A percentile compares a stretch with the other conserved stretches of the same genome.
phyloP scores from a whole-genome alignment of 805 yeast genomes.

The Ogataea polymorpha region DNA sequence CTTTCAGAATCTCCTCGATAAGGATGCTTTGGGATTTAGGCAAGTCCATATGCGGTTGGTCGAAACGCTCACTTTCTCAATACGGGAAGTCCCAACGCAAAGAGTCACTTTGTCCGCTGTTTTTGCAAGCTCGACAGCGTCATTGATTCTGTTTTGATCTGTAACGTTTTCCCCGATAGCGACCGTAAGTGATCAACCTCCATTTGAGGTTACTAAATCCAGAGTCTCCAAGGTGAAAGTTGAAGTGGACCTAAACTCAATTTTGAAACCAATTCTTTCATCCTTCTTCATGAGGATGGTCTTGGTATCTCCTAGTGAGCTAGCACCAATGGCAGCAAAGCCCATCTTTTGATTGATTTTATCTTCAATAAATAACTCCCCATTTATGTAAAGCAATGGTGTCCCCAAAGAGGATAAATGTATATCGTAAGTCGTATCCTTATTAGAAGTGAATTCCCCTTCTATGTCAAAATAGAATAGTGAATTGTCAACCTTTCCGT shows the following conservation, averaged over 20 bases:
- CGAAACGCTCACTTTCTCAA: conserved; percentile 62
- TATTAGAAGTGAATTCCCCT: conserved; percentile 38
- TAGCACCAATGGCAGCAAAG: conserved; percentile 39
- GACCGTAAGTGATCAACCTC: conserved; percentile 33
- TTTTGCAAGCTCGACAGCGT: conserved; percentile 49
- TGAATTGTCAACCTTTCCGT: conserved; percentile 18
- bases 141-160: conserved; percentile 31
- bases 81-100: conserved; percentile 47
- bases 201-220: conserved; percentile 22
- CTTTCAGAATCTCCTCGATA: conserved; percentile 42
- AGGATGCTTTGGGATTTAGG: conserved; percentile 48
- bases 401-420: conserved; percentile 42
- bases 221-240: conserved; percentile 29
- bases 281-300: conserved; percentile 33
- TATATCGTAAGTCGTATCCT: conserved; percentile 38
- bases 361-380: conserved; percentile 42
- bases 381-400: conserved; percentile 41
- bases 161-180: conserved; percentile 25
- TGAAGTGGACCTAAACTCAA: conserved; percentile 42
- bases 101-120: conserved; percentile 51
- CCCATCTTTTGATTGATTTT: conserved; percentile 41
- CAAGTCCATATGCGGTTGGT: conserved; percentile 47
- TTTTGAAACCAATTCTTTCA: conserved; percentile 33
- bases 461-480: conserved; percentile 39
- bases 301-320: conserved; percentile 16